These are phyloP conservation scores for Cornus florida DNA, from an alignment of 148 eudicot species.

Conservation along the genomic window DNA sequence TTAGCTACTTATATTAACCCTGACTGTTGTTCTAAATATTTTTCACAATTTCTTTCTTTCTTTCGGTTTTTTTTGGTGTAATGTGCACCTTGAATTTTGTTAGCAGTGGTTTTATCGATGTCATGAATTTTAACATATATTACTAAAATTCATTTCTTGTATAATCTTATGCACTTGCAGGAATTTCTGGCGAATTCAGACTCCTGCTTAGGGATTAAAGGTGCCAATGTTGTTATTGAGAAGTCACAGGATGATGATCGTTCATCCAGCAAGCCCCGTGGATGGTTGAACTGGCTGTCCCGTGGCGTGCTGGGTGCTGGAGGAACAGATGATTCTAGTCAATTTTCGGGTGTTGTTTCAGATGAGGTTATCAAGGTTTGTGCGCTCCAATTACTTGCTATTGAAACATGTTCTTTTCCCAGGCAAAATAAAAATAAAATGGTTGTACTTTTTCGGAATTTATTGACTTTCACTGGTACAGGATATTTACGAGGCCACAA, in stretches of 20 bases:
- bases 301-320: constrained; percentile 99
- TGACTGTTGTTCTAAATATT: neutral
- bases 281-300: constrained; percentile 98
- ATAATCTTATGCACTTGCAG: constrained; percentile 27
- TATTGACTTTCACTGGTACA: constrained; percentile 24
- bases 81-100: neutral
- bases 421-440: neutral
- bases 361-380: constrained; percentile 92
- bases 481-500: constrained; percentile 98
- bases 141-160: neutral
- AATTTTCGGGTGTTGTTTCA: constrained; percentile 95
- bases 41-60: neutral
- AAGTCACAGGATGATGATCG: constrained; percentile 52
- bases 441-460: neutral
- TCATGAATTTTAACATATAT: no score
- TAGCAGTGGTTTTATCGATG: neutral
- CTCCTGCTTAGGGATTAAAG: constrained; percentile 36
- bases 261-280: constrained; percentile 63
- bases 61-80: neutral
- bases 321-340: constrained; percentile 93
- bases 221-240: constrained; percentile 29
- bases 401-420: neutral
- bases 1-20: constrained; percentile 1
- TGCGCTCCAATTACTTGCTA: neutral
- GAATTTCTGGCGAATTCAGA: constrained; percentile 48